Evolutionary conservation across 371 early-diverging fungal genomes (phyloP).

Genomic region (Smittium culicis): DNA sequence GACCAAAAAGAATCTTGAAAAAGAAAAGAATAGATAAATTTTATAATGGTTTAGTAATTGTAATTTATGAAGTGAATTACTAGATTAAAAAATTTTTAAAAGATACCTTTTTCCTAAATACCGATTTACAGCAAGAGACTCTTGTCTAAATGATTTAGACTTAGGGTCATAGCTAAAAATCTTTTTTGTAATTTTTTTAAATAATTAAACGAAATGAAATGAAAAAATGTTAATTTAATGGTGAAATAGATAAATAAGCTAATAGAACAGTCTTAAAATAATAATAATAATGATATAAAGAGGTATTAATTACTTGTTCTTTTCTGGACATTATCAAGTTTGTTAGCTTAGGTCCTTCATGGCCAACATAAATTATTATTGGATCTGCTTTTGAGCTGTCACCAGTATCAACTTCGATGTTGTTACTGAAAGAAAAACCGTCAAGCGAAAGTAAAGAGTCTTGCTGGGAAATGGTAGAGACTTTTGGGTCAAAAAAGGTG

Average conservation of each 20-base stretch:
- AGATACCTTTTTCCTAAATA: conserved; percentile 62
- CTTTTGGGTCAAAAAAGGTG: not conserved
- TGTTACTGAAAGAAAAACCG: too few species aligned
- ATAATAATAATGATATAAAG: not conserved
- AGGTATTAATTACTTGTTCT: conserved; percentile 40
- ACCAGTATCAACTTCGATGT: too few species aligned
- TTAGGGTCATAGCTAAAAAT: conserved; percentile 53
- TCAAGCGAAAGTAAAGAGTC: not conserved
- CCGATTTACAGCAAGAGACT: conserved; percentile 47
- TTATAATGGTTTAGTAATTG: not conserved
- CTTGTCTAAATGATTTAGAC: conserved; percentile 38
- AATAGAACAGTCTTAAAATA: too few species aligned
- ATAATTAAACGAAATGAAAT: not conserved
- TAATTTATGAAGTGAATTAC: too few species aligned
- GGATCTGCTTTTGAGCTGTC: not conserved
- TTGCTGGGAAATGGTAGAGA: not conserved
- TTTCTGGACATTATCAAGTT: conserved; percentile 60
- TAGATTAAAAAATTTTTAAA: too few species aligned
- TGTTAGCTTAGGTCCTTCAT: conserved; percentile 64
- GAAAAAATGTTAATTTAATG: too few species aligned
- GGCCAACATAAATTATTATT: conserved; percentile 69
- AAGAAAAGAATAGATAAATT: not conserved
- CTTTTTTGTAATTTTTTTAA: conserved; percentile 13
- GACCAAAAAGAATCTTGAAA: conserved; percentile 50
- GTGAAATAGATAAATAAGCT: too few species aligned